phyloP scores from a whole-genome alignment of 768 basidiomycete species.

The Tremella mesenterica region DNA sequence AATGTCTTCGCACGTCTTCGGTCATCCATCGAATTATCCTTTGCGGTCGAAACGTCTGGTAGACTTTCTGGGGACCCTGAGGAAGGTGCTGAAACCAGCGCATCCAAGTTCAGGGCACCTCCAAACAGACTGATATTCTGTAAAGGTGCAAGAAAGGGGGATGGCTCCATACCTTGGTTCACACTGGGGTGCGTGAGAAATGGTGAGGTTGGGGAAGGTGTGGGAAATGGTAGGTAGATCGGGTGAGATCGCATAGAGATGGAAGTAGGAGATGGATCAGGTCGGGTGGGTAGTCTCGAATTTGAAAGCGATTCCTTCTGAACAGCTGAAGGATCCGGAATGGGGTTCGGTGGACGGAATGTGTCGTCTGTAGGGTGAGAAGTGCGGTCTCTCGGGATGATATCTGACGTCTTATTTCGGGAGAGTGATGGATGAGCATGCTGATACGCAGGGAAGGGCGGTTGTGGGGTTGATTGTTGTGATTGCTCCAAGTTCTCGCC shows the following conservation, averaged over 20 bases:
- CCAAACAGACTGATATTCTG: constrained; percentile 33
- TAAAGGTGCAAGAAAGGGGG: constrained; percentile 36
- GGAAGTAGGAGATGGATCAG: too few relatives aligned
- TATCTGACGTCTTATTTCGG: background rate
- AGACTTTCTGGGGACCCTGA: too few relatives aligned
- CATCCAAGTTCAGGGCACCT: constrained; percentile 20
- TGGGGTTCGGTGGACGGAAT: constrained; percentile 8
- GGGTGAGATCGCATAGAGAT: too few relatives aligned
- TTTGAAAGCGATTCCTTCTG: too few relatives aligned
- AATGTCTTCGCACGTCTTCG: too few relatives aligned
- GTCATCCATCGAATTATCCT: background rate
- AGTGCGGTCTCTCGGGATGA: constrained; percentile 9
- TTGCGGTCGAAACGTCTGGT: background rate
- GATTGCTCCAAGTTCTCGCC: too few relatives aligned
- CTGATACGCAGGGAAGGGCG: too few relatives aligned
- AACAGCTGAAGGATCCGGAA: constrained; percentile 19
- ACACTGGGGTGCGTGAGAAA: constrained; percentile 19
- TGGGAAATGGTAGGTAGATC: constrained; percentile 38
- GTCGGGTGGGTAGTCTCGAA: too few relatives aligned
- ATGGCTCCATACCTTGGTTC: constrained; percentile 22
- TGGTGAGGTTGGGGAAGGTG: constrained; percentile 39
- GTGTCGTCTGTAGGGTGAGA: constrained; percentile 12
- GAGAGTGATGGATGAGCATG: background rate
- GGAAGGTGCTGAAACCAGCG: background rate
- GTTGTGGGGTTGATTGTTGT: too few relatives aligned